Conservation (phyloP, 192 early-diverging fungal species). For the Helicostylum pulchrum region DNA sequence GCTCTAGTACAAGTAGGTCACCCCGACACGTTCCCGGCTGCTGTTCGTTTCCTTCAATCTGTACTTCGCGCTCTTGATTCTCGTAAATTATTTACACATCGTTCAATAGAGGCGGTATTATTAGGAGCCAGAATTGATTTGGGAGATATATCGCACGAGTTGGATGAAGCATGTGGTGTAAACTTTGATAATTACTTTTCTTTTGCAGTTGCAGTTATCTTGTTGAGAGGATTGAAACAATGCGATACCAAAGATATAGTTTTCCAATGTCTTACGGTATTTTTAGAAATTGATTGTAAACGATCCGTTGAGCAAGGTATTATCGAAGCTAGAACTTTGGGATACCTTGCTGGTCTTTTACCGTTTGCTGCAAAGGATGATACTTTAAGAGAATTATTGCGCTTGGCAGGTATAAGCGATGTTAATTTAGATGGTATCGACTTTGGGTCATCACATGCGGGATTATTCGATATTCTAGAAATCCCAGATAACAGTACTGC, state of each 20-base stretch:
- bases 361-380: conserved; percentile 69
- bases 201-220: conserved; percentile 72
- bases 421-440: conserved; percentile 39
- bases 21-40: conserved; percentile 66
- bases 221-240: conserved; percentile 80
- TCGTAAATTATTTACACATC: conserved; percentile 51
- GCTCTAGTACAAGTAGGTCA: conserved; percentile 83
- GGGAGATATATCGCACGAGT: conserved; percentile 59
- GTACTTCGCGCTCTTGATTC: conserved; percentile 73
- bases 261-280: conserved; percentile 58
- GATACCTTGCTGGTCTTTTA: conserved; percentile 76
- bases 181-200: conserved; percentile 82
- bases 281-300: conserved; percentile 69
- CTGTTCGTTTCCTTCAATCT: conserved; percentile 62
- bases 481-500: conserved; percentile 58
- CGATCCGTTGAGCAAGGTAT: conserved; percentile 34
- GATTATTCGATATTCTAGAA: conserved; percentile 56
- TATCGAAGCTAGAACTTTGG: conserved; percentile 53
- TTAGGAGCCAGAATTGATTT: conserved; percentile 64
- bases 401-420: conserved; percentile 48
- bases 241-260: conserved; percentile 66
- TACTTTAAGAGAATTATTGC: conserved; percentile 55
- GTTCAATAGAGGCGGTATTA: conserved; percentile 63
- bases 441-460: conserved; percentile 45
- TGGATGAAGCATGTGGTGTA: conserved; percentile 71